Evolutionary conservation across 2,329 filamentous ascomycete species (phyloP).

Genomic region (Colletotrichum eleusines): DNA sequence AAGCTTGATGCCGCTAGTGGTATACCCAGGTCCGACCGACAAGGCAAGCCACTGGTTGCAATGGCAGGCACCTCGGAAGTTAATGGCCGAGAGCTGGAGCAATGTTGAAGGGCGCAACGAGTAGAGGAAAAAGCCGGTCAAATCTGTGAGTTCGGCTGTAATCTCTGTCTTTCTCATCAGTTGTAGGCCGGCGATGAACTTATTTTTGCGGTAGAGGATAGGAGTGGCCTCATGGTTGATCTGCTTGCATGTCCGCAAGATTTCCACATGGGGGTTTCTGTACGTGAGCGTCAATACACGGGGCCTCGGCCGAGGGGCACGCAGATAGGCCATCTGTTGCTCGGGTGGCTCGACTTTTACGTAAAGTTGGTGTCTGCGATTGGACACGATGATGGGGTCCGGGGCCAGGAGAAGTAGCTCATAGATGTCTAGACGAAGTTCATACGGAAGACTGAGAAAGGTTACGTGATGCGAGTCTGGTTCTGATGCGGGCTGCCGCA

Average conservation of each 20-base stretch:
- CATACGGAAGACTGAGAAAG: slow-evolving; percentile 47
- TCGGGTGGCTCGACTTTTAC: slow-evolving; percentile 34
- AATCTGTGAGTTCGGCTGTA: background rate
- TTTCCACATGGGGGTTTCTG: slow-evolving; percentile 43
- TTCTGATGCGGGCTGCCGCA: background rate
- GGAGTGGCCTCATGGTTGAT: slow-evolving; percentile 48
- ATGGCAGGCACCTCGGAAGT: slow-evolving; percentile 42
- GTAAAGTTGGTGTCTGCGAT: slow-evolving; percentile 29
- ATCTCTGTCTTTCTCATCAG: slow-evolving; percentile 39
- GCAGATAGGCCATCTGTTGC: slow-evolving; percentile 27
- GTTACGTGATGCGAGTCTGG: slow-evolving; percentile 17
- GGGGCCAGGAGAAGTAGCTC: slow-evolving; percentile 44
- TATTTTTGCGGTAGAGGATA: slow-evolving; percentile 48
- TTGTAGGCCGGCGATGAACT: slow-evolving; percentile 44
- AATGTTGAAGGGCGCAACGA: slow-evolving; percentile 44
- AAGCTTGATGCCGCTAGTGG: background rate
- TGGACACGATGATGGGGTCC: slow-evolving; percentile 40
- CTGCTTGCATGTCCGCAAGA: slow-evolving; percentile 49
- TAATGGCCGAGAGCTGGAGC: slow-evolving; percentile 35
- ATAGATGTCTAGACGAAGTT: slow-evolving; percentile 48
- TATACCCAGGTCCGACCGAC: background rate
- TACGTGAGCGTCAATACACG: slow-evolving; percentile 22
- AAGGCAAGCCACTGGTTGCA: slow-evolving; percentile 37
- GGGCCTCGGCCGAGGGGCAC: slow-evolving; percentile 30
- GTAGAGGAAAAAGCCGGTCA: slow-evolving; percentile 43